Conservation (phyloP, 352 stramenopile species). For the Phytophthora pinifolia region DNA sequence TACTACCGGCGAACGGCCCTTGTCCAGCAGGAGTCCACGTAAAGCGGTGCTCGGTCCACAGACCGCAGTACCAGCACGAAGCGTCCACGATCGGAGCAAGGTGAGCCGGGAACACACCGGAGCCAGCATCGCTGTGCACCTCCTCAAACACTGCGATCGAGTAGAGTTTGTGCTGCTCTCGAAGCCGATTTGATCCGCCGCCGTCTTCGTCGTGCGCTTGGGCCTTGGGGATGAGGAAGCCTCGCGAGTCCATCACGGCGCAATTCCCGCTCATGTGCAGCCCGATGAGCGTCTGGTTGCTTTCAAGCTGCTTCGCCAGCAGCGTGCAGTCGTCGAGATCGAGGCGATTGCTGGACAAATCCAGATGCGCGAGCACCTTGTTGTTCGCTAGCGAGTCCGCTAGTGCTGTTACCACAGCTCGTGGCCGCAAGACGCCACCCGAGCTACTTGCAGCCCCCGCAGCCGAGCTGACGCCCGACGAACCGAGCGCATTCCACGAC, state of each 20-base stretch:
- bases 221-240: constrained; percentile 61
- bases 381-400: constrained; percentile 73
- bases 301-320: constrained; percentile 60
- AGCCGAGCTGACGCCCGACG: constrained; percentile 20
- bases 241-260: constrained; percentile 58
- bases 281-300: constrained; percentile 73
- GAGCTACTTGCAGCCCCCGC: constrained; percentile 1
- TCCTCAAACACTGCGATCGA: constrained; percentile 77
- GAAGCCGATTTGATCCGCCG: constrained; percentile 32
- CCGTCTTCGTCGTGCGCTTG: constrained; percentile 33
- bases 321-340: constrained; percentile 63
- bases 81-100: constrained; percentile 55
- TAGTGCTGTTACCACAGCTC: constrained; percentile 54
- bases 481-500: constrained; percentile 78
- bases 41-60: constrained; percentile 78
- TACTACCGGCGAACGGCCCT: constrained; percentile 38
- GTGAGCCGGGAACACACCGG: constrained; percentile 49
- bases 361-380: constrained; percentile 69
- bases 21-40: constrained; percentile 52
- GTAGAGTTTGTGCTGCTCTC: constrained; percentile 78
- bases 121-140: constrained; percentile 58
- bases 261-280: constrained; percentile 82
- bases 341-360: constrained; percentile 72
- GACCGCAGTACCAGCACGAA: constrained; percentile 79
- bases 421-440: constrained; percentile 27